Evolutionary conservation across 495 filamentous ascomycete genomes (phyloP).

Genomic region (Penicillium ochrochloron): DNA sequence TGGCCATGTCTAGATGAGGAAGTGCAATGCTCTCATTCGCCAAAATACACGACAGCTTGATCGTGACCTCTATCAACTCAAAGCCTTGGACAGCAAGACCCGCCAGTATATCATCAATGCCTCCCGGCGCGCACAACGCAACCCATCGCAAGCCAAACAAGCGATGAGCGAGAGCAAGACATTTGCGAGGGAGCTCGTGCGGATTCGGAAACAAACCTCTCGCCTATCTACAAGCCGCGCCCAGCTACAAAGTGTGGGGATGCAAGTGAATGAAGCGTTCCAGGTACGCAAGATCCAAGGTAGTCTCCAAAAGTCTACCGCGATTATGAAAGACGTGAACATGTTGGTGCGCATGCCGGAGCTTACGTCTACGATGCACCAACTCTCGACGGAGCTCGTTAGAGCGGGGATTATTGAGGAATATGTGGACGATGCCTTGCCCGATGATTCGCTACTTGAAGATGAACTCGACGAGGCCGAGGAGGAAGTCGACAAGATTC

Average conservation of each 20-base stretch:
- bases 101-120: constrained; percentile 82
- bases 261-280: constrained; percentile 98
- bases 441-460: constrained; percentile 70
- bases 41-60: constrained; percentile 92
- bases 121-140: constrained; percentile 75
- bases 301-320: constrained; percentile 80
- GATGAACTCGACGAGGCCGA: constrained; percentile 90
- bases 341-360: constrained; percentile 81
- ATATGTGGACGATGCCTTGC: constrained; percentile 86
- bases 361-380: constrained; percentile 86
- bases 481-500: constrained; percentile 87
- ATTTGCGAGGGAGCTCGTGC: constrained; percentile 86
- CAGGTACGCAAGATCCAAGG: constrained; percentile 96
- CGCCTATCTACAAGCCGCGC: constrained; percentile 85
- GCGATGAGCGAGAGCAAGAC: constrained; percentile 78
- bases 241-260: constrained; percentile 89
- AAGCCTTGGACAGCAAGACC: constrained; percentile 78
- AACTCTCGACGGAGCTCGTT: constrained; percentile 84
- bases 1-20: constrained; percentile 70
- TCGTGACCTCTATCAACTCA: constrained; percentile 82
- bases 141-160: constrained; percentile 74
- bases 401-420: constrained; percentile 98
- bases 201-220: constrained; percentile 71
- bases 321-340: constrained; percentile 98
- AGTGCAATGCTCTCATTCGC: constrained; percentile 93